phyloP scores from a whole-genome alignment of 148 eudicot genomes.

The Nepenthes mirabilis region DNA sequence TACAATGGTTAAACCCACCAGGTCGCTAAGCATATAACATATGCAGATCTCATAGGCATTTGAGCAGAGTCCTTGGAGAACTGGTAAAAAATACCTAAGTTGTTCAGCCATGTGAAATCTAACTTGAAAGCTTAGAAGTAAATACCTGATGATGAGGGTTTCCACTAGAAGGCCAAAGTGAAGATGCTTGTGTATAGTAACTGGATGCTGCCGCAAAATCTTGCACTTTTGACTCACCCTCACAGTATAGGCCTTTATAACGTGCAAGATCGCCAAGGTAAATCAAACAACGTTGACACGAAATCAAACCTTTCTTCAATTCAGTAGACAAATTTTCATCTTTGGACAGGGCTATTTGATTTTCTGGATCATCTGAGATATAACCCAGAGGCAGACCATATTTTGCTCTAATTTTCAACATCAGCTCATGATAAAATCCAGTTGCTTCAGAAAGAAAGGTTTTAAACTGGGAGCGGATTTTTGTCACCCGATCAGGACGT shows the following conservation, averaged over 20 bases:
- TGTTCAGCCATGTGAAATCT: not conserved
- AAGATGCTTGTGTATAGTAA: constrained; percentile 84
- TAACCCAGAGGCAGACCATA: constrained; percentile 59
- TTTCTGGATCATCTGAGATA: constrained; percentile 48
- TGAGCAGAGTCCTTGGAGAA: not conserved
- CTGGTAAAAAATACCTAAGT: not conserved
- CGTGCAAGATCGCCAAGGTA: constrained; percentile 98
- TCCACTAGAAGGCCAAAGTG: constrained; percentile 82
- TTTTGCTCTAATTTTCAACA: constrained; percentile 77
- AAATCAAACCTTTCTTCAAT: constrained; percentile 54
- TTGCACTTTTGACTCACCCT: constrained; percentile 68
- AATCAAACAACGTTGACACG: constrained; percentile 89
- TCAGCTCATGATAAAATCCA: constrained; percentile 91
- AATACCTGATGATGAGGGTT: constrained; percentile 97
- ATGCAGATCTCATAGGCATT: not conserved
- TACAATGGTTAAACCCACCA: not conserved
- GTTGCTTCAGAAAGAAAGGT: constrained; percentile 92
- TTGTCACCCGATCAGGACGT: constrained; percentile 49
- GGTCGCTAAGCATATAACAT: not conserved
- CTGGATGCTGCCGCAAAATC: constrained; percentile 88
- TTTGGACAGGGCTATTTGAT: constrained; percentile 25
- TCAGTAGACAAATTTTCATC: constrained; percentile 51
- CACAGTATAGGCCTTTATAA: constrained; percentile 82
- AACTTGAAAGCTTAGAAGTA: constrained; percentile 2
- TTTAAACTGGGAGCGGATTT: constrained; percentile 82